Conservation (phyloP, 225 moss, liverwort and hornwort species). For the Straminergon stramineum region DNA sequence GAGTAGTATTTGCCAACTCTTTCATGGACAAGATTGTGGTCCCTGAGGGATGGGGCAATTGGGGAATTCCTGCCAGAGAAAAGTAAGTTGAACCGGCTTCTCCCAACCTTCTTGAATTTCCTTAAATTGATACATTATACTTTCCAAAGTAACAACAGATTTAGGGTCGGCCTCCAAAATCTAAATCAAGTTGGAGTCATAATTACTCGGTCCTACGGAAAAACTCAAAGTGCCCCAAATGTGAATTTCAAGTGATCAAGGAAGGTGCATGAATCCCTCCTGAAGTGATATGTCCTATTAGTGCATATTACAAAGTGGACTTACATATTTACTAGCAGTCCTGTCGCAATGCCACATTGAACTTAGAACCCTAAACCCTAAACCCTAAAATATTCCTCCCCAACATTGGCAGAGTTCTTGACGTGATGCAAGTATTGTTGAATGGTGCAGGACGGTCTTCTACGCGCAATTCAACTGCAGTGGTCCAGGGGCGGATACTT, state of each 20-base stretch:
- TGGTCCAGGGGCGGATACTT: slow-evolving; percentile 17
- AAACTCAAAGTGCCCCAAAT: not conserved
- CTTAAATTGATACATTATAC: no score
- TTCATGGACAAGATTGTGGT: slow-evolving; percentile 38
- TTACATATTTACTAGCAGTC: not conserved
- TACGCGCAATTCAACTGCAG: slow-evolving; percentile 32
- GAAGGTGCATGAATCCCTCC: not conserved
- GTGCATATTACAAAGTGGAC: not conserved
- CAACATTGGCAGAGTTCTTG: not conserved
- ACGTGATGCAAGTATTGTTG: not conserved
- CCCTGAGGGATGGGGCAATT: slow-evolving; percentile 34
- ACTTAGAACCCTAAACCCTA: no score
- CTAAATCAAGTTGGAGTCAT: not conserved
- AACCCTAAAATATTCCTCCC: no score
- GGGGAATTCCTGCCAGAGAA: slow-evolving; percentile 21
- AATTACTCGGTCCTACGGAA: not conserved
- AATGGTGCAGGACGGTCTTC: slow-evolving; percentile 21
- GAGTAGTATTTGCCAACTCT: slow-evolving; percentile 39
- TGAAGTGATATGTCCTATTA: not conserved
- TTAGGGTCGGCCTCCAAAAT: not conserved
- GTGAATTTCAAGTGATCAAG: not conserved
- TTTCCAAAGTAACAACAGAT: not conserved
- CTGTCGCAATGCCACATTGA: no score
- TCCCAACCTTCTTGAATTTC: not conserved
- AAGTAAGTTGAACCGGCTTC: slow-evolving; percentile 7